Conservation (phyloP, 129 eudicot genomes). For the Heracleum sosnowskyi region DNA sequence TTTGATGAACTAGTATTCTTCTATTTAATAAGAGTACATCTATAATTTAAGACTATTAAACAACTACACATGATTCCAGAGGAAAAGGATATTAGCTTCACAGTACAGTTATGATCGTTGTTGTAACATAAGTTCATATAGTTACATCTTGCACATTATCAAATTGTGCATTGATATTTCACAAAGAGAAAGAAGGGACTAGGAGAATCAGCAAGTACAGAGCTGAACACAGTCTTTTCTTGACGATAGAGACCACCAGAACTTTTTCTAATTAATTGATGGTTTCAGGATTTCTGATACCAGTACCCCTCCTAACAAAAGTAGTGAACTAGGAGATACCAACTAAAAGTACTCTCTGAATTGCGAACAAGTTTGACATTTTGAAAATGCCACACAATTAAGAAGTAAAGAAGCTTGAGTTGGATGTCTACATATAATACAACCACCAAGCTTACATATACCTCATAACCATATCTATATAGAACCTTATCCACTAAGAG, state of each 20-base stretch:
- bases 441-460: neutral
- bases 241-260: neutral
- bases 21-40: neutral
- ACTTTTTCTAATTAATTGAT: neutral
- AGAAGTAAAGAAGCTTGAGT: neutral
- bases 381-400: neutral
- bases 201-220: conserved; percentile 1
- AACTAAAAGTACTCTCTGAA: neutral
- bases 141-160: neutral
- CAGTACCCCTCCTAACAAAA: neutral
- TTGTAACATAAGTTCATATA: neutral
- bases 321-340: neutral
- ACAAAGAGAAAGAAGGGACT: neutral
- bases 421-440: neutral
- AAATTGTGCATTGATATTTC: neutral
- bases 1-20: neutral
- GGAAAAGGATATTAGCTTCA: neutral
- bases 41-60: neutral
- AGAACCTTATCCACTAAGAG: neutral
- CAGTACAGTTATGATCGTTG: neutral
- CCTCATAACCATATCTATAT: neutral
- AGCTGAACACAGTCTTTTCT: neutral
- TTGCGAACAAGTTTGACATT: neutral
- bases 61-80: neutral
- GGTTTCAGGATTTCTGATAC: neutral